Percentiles rank a stretch among this genome's conserved stretches.
phyloP scores from a whole-genome alignment of 164 flowering plant genomes.

The Buxus sempervirens region DNA sequence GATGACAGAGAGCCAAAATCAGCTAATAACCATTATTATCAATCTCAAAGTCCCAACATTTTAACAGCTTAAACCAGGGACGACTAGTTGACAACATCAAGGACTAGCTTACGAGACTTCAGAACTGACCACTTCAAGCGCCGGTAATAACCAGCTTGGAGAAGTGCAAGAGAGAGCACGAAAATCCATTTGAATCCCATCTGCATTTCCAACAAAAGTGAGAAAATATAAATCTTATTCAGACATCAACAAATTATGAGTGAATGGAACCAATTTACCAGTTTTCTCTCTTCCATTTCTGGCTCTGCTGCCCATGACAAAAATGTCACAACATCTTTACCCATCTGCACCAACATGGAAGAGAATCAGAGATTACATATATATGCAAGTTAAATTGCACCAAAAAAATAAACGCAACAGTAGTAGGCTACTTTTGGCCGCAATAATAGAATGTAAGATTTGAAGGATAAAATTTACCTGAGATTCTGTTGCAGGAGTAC shows the following conservation, averaged over 20 bases:
- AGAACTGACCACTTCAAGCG: slow-evolving; percentile 68
- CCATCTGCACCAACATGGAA: slow-evolving; percentile 53
- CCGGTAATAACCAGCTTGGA: slow-evolving; percentile 69
- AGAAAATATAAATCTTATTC: background rate
- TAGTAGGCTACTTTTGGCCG: background rate
- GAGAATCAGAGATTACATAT: background rate
- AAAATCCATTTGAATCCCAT: slow-evolving; percentile 87
- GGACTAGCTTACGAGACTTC: slow-evolving; percentile 67
- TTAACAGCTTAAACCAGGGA: background rate
- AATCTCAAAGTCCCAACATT: background rate
- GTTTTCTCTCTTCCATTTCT: slow-evolving; percentile 91
- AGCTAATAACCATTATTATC: background rate
- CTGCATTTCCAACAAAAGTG: slow-evolving; percentile 29
- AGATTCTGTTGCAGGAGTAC: slow-evolving; percentile 82
- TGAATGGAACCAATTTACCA: slow-evolving; percentile 34
- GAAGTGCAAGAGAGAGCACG: slow-evolving; percentile 62
- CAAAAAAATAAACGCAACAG: background rate
- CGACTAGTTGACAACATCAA: slow-evolving; percentile 63
- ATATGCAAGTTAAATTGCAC: background rate
- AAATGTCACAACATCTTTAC: slow-evolving; percentile 78
- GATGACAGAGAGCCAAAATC: background rate
- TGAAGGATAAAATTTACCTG: slow-evolving; percentile 44
- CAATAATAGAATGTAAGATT: background rate
- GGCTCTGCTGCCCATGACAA: slow-evolving; percentile 92
- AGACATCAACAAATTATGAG: background rate